phyloP scores from a whole-genome alignment of 805 yeast species.

The Lipomyces chichibuensis region DNA sequence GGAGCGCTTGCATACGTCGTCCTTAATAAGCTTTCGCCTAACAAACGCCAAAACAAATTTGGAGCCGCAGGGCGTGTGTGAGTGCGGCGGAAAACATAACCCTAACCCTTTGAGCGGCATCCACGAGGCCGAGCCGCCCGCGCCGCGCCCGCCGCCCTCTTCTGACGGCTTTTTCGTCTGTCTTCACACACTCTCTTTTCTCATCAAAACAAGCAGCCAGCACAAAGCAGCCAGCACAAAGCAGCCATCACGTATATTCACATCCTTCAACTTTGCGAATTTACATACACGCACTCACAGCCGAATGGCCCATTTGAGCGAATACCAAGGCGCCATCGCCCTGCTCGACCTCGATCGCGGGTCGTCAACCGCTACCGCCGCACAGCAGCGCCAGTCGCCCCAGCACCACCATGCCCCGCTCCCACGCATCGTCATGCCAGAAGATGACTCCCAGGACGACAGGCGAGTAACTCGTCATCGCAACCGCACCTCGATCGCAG shows the following conservation, averaged over 20 bases:
- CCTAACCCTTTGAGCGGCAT: constrained; percentile 1
- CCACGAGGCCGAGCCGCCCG: constrained; percentile 13
- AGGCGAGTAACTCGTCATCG: constrained; percentile 19
- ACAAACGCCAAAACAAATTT: neutral
- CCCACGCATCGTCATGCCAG: constrained; percentile 34
- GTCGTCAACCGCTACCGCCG: constrained; percentile 9
- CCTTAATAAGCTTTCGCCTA: neutral
- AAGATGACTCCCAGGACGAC: constrained; percentile 12
- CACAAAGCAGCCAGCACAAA: neutral
- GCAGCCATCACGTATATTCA: neutral
- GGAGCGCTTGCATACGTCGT: too few relatives aligned
- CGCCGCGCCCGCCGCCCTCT: constrained; percentile 10
- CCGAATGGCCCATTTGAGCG: constrained; percentile 30
- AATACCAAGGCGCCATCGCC: constrained; percentile 39
- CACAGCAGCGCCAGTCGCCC: constrained; percentile 13
- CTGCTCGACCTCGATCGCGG: constrained; percentile 36
- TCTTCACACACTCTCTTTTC: neutral
- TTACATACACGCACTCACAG: neutral
- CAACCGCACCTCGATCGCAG: constrained; percentile 33
- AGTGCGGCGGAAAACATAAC: neutral
- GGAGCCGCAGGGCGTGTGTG: constrained; percentile 8
- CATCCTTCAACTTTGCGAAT: neutral
- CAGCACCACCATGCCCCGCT: constrained; percentile 27
- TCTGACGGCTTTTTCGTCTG: neutral
- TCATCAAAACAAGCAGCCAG: too few relatives aligned